A percentile compares a stretch with the other conserved stretches of the same genome.
Evolutionary conservation across 441 rosid species (phyloP).

Genomic region (Viola pubescens): DNA sequence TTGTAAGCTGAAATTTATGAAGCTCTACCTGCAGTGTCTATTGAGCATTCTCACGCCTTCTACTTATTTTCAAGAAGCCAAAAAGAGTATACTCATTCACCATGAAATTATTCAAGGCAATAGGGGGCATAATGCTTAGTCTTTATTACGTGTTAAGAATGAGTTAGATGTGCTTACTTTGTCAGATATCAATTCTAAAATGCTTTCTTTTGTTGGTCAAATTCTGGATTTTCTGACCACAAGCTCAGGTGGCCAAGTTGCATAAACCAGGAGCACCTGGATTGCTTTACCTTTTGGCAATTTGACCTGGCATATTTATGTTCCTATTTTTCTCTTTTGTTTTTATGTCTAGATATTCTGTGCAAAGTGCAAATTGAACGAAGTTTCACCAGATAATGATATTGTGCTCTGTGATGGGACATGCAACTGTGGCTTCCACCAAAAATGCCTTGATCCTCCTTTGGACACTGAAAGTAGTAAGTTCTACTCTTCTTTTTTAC

Average conservation of each 20-base stretch:
- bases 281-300: constrained; percentile 8
- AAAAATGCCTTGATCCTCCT: constrained; percentile 91
- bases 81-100: not conserved
- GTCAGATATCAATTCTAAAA: not conserved
- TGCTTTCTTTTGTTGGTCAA: not conserved
- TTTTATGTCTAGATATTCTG: constrained; percentile 66
- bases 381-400: constrained; percentile 85
- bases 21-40: not conserved
- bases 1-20: not conserved
- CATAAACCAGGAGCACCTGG: not conserved
- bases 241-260: not conserved
- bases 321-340: constrained; percentile 11
- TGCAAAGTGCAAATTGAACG: constrained; percentile 80
- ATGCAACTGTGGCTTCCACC: constrained; percentile 91
- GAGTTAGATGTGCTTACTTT: not conserved
- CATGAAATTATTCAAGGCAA: constrained; percentile 1
- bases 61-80: constrained; percentile 5
- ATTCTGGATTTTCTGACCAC: not conserved
- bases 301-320: constrained; percentile 5
- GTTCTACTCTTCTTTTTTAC: constrained; percentile 20
- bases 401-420: constrained; percentile 94
- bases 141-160: not conserved
- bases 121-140: not conserved
- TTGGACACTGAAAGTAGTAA: constrained; percentile 79
- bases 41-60: not conserved